Evolutionary conservation across 176 grass and related monocot genomes (phyloP).

Genomic region (maize (Zea mays)): Zm-B73-REFERENCE-NAM-5.0 NC_050096.1:117713501-117714000

Average conservation of each 20-base stretch:
- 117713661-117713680: constrained; percentile 93
- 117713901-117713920: constrained; percentile 7
- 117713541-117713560: not conserved
- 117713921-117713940: constrained; percentile 14
- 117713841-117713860: constrained; percentile 84
- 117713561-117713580: not conserved
- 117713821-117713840: constrained; percentile 87
- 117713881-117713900: not conserved
- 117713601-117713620: constrained; percentile 43
- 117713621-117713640: constrained; percentile 91
- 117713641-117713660: constrained; percentile 87
- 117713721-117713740: constrained; percentile 17
- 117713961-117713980: constrained; percentile 21
- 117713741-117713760: not conserved
- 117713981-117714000: constrained; percentile 68
- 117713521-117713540: not conserved
- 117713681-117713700: constrained; percentile 49
- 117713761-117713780: constrained; percentile 62
- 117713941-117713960: constrained; percentile 6
- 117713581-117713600: constrained; percentile 26
- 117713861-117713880: constrained; percentile 40
- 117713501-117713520: not conserved
- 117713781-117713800: constrained; percentile 82
- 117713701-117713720: constrained; percentile 30
- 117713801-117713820: constrained; percentile 62